A percentile compares a stretch with the other conserved stretches of the same genome.
Conservation (phyloP, 148 eudicot species). For the Arbutus unedo region DNA sequence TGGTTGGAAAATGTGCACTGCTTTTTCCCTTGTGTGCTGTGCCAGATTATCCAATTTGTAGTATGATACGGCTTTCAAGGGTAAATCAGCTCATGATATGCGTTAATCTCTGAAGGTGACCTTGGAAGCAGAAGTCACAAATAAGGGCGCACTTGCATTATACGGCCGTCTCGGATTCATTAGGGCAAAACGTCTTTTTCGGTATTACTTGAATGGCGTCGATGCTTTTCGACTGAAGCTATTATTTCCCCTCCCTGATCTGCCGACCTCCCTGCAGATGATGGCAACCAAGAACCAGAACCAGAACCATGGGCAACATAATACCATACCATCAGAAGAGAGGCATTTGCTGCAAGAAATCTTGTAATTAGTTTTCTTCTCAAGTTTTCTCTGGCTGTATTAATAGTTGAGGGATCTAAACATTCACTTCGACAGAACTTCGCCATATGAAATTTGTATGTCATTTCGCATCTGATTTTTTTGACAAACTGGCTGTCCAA, state of each 20-base stretch:
- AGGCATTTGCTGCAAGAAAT: constrained; percentile 11
- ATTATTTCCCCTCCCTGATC: constrained; percentile 61
- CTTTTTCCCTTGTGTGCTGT: not conserved
- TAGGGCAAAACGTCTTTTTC: constrained; percentile 85
- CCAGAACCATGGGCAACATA: constrained; percentile 21
- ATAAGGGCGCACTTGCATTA: constrained; percentile 90
- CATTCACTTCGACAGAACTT: not conserved
- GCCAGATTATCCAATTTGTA: not conserved
- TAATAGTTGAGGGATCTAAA: too few species aligned
- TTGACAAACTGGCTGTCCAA: not conserved
- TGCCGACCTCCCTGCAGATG: constrained; percentile 35
- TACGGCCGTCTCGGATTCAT: constrained; percentile 95
- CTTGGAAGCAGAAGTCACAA: constrained; percentile 94
- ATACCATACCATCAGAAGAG: constrained; percentile 30
- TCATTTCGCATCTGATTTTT: too few species aligned
- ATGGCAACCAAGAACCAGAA: constrained; percentile 21
- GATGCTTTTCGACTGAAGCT: constrained; percentile 92
- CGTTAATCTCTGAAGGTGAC: constrained; percentile 57
- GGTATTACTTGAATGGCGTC: constrained; percentile 90
- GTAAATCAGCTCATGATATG: constrained; percentile 10
- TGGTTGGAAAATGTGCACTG: not conserved
- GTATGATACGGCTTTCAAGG: not conserved
- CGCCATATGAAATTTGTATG: too few species aligned
- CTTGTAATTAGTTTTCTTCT: not conserved
- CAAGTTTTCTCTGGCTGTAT: too few species aligned